Conservation (phyloP, 805 yeast species). For the Saturnispora diversa region DNA sequence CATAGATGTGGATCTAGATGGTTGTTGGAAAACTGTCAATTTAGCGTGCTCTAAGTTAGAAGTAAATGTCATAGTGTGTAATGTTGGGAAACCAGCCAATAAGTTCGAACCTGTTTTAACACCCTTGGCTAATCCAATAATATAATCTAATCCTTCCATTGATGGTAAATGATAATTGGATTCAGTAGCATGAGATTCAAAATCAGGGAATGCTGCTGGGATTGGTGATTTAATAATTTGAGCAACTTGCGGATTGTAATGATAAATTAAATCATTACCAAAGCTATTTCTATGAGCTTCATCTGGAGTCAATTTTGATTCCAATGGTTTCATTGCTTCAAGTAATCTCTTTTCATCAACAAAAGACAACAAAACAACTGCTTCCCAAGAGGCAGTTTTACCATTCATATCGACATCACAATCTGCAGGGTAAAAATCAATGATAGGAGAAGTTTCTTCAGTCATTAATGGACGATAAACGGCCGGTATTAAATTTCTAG, state of each 20-base stretch:
- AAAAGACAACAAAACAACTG: constrained; percentile 85
- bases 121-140: constrained; percentile 54
- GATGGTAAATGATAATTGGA: constrained; percentile 45
- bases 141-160: constrained; percentile 32
- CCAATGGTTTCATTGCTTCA: constrained; percentile 62
- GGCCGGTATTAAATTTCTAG: constrained; percentile 67
- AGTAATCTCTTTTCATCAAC: constrained; percentile 76
- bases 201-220: constrained; percentile 66
- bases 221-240: constrained; percentile 65
- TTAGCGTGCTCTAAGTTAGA: constrained; percentile 50
- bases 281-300: constrained; percentile 68
- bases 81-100: constrained; percentile 85
- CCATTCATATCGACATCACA: constrained; percentile 90
- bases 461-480: constrained; percentile 77
- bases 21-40: constrained; percentile 73
- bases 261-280: constrained; percentile 62
- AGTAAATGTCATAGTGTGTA: constrained; percentile 59
- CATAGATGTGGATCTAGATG: constrained; percentile 77
- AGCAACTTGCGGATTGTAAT: constrained; percentile 69
- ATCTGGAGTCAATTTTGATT: constrained; percentile 52
- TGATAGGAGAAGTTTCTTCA: constrained; percentile 76
- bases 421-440: constrained; percentile 82
- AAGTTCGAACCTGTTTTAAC: constrained; percentile 63
- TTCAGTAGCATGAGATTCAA: constrained; percentile 74
- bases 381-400: constrained; percentile 95